Conservation (phyloP, 1,284 basidiomycete genomes). For the Leucoagaricus sp. region DNA sequence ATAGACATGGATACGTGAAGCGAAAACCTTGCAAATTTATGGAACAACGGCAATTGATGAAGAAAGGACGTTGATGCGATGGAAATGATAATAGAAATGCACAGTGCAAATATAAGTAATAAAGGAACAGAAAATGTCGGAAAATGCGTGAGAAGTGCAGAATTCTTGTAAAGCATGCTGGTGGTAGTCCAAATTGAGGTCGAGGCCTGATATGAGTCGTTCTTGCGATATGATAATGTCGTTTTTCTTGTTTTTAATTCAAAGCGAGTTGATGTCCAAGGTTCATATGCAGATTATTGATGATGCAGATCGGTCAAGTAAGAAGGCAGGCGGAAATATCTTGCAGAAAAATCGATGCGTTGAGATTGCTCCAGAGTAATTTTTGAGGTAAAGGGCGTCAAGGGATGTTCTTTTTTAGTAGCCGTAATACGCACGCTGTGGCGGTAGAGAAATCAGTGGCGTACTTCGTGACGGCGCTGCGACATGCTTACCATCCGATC, state of each 20-base stretch:
- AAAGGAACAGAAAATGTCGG: conserved; percentile 14
- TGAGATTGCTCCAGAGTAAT: conserved; percentile 15
- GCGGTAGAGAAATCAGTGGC: conserved; percentile 5
- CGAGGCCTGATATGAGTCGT: conserved; percentile 1
- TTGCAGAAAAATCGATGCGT: conserved; percentile 14
- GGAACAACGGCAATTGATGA: conserved; percentile 9
- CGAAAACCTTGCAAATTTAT: conserved; percentile 9
- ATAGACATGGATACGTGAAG: conserved; percentile 3
- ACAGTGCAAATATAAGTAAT: conserved; percentile 12
- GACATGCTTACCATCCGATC: conserved; percentile 38
- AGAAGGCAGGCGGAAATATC: conserved; percentile 13
- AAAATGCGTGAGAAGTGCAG: conserved; percentile 9
- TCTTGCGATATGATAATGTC: not conserved
- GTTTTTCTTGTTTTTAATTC: not conserved
- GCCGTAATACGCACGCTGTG: conserved; percentile 44
- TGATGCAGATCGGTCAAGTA: conserved; percentile 14
- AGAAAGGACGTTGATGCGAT: conserved; percentile 7
- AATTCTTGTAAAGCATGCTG: conserved; percentile 13
- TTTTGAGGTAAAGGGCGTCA: not conserved
- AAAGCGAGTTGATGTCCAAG: conserved; percentile 9
- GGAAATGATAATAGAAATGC: conserved; percentile 15
- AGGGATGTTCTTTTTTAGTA: conserved; percentile 24
- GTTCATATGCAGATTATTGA: conserved; percentile 16
- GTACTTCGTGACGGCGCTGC: not conserved
- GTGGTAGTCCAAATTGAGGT: conserved; percentile 6